Evolutionary conservation across 2,329 filamentous ascomycete species (phyloP).

Genomic region (Whalleya microplaca): DNA sequence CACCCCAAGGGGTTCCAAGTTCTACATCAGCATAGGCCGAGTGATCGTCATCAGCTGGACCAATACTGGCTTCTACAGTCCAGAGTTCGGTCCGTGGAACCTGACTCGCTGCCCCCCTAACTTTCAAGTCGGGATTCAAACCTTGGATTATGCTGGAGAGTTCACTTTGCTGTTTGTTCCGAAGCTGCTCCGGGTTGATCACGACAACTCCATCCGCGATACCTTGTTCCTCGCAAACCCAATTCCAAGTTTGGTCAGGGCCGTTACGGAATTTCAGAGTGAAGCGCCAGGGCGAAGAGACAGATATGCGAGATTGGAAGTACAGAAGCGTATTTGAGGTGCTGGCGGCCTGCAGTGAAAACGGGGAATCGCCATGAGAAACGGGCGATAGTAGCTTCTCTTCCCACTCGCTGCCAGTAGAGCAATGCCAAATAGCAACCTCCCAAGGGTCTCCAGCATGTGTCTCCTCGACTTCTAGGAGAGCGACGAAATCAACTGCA

Average conservation of each 20-base stretch:
- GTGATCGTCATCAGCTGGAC: conserved; percentile 57
- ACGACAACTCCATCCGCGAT: conserved; percentile 66
- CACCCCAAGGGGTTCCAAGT: conserved; percentile 66
- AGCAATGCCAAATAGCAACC: conserved; percentile 72
- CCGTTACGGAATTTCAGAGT: conserved; percentile 70
- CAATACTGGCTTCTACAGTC: conserved; percentile 63
- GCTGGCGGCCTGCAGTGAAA: conserved; percentile 52
- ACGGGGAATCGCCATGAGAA: conserved; percentile 41
- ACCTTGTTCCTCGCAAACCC: conserved; percentile 68
- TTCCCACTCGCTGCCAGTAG: conserved; percentile 58
- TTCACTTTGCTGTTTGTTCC: conserved; percentile 38
- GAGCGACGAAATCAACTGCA: conserved; percentile 64
- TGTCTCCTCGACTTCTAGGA: conserved; percentile 67
- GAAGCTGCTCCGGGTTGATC: conserved; percentile 45
- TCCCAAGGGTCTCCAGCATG: conserved; percentile 67
- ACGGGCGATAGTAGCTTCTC: conserved; percentile 50
- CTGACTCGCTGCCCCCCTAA: conserved; percentile 63
- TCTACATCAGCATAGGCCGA: conserved; percentile 60
- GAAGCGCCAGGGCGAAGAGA: conserved; percentile 60
- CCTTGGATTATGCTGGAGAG: conserved; percentile 60
- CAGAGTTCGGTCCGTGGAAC: conserved; percentile 72
- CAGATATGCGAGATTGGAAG: conserved; percentile 57
- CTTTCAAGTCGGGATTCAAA: conserved; percentile 58
- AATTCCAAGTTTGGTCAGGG: conserved; percentile 64
- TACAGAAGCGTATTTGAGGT: conserved; percentile 48